Conservation (phyloP, 2,329 filamentous ascomycete genomes). For the Penicillium sp. region DNA sequence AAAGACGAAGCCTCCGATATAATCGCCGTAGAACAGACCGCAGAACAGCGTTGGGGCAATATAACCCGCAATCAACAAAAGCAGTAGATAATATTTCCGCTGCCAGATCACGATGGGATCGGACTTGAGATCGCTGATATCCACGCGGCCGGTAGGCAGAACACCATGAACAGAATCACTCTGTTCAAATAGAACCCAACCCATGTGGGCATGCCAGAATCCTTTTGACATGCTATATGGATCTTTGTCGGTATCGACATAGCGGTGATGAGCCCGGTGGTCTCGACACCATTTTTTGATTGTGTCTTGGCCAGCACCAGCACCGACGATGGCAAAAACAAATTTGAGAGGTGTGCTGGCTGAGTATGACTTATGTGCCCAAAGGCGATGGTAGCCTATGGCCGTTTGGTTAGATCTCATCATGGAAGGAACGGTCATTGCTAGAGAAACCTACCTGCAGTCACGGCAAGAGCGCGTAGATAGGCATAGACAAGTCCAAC, state of each 20-base stretch:
- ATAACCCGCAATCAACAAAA: conserved; percentile 65
- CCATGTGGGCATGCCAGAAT: conserved; percentile 74
- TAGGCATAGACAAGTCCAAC: conserved; percentile 4
- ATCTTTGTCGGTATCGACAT: conserved; percentile 86
- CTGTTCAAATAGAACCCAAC: conserved; percentile 88
- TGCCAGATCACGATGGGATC: conserved; percentile 81
- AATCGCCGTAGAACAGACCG: conserved; percentile 75
- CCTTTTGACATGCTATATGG: conserved; percentile 86
- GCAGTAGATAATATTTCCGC: conserved; percentile 69
- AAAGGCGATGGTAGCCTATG: conserved; percentile 72
- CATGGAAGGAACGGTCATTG: not conserved
- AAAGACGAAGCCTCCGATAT: conserved; percentile 75
- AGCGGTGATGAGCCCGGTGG: conserved; percentile 82
- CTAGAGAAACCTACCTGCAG: conserved; percentile 3
- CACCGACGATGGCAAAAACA: conserved; percentile 74
- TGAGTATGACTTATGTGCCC: conserved; percentile 80
- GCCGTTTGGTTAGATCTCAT: not conserved
- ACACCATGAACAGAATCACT: conserved; percentile 55
- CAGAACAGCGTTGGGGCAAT: conserved; percentile 71
- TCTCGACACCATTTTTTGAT: conserved; percentile 83
- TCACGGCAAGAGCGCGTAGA: conserved; percentile 10
- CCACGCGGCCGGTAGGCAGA: conserved; percentile 77
- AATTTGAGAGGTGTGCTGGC: conserved; percentile 71
- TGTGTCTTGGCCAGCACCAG: conserved; percentile 77
- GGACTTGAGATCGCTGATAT: conserved; percentile 82